Evolutionary conservation across 495 filamentous ascomycete species (phyloP).

Genomic region (Pyronema omphalodes): DNA sequence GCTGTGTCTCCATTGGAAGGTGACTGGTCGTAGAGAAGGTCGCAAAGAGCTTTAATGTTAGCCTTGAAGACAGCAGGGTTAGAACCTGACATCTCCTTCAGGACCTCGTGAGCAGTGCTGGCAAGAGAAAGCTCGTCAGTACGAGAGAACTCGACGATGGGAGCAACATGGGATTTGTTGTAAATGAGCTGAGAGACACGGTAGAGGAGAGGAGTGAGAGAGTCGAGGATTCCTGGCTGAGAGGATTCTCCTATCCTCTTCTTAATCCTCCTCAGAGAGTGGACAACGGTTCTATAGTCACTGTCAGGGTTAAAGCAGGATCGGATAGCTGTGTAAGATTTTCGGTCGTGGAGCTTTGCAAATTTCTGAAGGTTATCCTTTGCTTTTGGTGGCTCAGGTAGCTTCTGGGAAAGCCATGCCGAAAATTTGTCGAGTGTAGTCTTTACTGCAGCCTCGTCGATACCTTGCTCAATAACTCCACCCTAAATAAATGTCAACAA

Average conservation of each 20-base stretch:
- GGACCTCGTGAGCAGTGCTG: slow-evolving; percentile 64
- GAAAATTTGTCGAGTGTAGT: slow-evolving; percentile 19
- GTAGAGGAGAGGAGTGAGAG: slow-evolving; percentile 66
- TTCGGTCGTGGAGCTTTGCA: slow-evolving; percentile 76
- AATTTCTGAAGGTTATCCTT: slow-evolving; percentile 58
- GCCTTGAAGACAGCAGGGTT: slow-evolving; percentile 81
- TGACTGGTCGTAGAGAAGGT: slow-evolving; percentile 59
- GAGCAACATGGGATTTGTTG: slow-evolving; percentile 81
- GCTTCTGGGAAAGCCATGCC: slow-evolving; percentile 43
- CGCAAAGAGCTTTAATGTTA: slow-evolving; percentile 82
- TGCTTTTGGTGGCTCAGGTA: slow-evolving; percentile 46
- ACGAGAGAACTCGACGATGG: slow-evolving; percentile 70
- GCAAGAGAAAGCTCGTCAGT: slow-evolving; percentile 63
- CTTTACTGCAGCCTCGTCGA: slow-evolving; percentile 30
- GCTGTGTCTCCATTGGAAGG: slow-evolving; percentile 49
- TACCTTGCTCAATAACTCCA: slow-evolving; percentile 58
- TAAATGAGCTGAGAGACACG: slow-evolving; percentile 67
- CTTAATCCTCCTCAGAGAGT: slow-evolving; percentile 73
- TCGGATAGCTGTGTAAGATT: slow-evolving; percentile 67
- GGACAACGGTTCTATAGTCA: slow-evolving; percentile 77
- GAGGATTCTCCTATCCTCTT: slow-evolving; percentile 50
- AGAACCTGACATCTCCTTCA: slow-evolving; percentile 77
- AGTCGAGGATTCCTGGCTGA: slow-evolving; percentile 51
- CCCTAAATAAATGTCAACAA: slow-evolving; percentile 32
- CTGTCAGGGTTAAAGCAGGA: slow-evolving; percentile 72